phyloP scores from a whole-genome alignment of 306 rosid species.

The Astragalus glycyphyllos region DNA sequence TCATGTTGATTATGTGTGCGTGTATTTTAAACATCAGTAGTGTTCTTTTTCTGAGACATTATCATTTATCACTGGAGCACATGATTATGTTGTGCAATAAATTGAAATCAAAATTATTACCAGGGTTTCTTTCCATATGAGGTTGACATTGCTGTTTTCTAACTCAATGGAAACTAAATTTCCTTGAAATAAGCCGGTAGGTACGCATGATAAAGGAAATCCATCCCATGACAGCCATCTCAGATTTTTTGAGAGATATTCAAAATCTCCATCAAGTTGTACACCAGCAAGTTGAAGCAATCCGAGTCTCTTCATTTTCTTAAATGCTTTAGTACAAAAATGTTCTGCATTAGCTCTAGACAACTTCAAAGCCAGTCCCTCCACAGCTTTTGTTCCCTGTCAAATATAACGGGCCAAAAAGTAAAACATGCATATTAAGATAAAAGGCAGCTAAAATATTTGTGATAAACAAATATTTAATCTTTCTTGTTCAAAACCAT shows the following conservation, averaged over 20 bases:
- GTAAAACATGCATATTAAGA: neutral
- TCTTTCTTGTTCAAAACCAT: too few species aligned
- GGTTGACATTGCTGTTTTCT: too few species aligned
- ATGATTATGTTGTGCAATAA: neutral
- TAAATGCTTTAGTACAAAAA: too few species aligned
- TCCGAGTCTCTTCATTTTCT: too few species aligned
- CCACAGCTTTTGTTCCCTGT: conserved; percentile 30
- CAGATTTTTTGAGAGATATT: conserved; percentile 8
- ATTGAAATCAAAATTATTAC: neutral
- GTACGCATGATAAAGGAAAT: conserved; percentile 12
- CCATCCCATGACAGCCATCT: conserved; percentile 37
- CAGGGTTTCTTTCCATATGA: conserved; percentile 17
- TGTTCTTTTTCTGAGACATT: too few species aligned
- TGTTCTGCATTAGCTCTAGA: neutral
- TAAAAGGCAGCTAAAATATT: neutral
- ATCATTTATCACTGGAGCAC: too few species aligned
- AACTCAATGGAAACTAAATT: too few species aligned
- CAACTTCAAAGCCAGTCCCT: conserved; percentile 41
- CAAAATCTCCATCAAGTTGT: conserved; percentile 34
- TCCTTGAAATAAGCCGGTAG: too few species aligned
- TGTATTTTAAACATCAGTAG: too few species aligned
- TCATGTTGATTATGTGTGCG: too few species aligned
- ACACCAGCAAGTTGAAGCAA: too few species aligned
- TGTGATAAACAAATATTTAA: neutral
- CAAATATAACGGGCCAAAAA: too few species aligned